Conservation (phyloP, 2,329 filamentous ascomycete genomes). For the Paraphoma chrysanthemicola region DNA sequence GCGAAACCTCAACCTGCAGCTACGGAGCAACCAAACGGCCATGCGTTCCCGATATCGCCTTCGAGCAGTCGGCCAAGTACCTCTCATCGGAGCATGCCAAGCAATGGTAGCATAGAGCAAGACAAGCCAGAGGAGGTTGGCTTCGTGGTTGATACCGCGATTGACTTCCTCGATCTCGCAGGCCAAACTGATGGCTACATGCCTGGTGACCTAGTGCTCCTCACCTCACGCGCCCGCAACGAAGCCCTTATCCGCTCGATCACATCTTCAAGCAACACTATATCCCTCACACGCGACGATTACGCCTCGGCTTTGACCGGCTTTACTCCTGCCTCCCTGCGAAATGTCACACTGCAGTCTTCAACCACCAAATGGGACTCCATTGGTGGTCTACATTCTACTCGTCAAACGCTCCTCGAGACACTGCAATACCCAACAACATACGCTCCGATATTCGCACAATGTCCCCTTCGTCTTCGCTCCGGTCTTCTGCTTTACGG, state of each 20-base stretch:
- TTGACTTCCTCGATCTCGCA: conserved; percentile 92
- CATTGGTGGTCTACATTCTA: conserved; percentile 87
- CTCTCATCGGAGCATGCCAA: conserved; percentile 53
- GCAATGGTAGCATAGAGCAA: conserved; percentile 38
- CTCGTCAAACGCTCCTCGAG: conserved; percentile 88
- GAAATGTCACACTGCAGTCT: conserved; percentile 91
- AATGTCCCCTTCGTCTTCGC: conserved; percentile 91
- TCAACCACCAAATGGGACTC: conserved; percentile 91
- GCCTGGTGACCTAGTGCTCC: conserved; percentile 88
- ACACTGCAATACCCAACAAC: conserved; percentile 97
- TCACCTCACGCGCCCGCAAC: conserved; percentile 86
- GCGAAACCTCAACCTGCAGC: conserved; percentile 34
- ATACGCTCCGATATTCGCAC: conserved; percentile 96
- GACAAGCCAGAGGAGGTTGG: conserved; percentile 54
- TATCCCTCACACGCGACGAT: conserved; percentile 75
- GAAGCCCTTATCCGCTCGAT: conserved; percentile 91
- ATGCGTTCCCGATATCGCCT: conserved; percentile 53
- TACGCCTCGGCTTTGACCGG: conserved; percentile 86
- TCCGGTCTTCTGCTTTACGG: conserved; percentile 94
- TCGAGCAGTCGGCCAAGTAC: conserved; percentile 55
- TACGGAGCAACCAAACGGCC: conserved; percentile 30
- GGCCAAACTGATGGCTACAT: conserved; percentile 97
- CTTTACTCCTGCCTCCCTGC: conserved; percentile 92
- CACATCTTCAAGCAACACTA: conserved; percentile 46
- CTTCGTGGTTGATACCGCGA: conserved; percentile 75